phyloP scores from a whole-genome alignment of 2,329 filamentous ascomycete species.

The Didymellaceae sp. region DNA sequence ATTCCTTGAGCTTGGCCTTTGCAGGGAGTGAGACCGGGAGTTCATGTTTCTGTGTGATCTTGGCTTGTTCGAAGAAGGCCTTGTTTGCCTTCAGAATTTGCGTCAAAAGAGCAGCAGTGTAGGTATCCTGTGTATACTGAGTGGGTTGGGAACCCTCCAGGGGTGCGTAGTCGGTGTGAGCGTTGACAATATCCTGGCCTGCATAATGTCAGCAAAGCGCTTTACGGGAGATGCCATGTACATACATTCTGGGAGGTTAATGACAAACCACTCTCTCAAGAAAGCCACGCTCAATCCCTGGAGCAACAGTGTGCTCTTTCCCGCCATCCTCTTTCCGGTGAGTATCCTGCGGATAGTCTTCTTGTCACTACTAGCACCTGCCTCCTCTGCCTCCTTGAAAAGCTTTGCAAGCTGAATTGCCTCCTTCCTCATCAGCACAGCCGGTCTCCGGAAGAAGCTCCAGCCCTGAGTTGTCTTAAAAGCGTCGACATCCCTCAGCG shows the following conservation, averaged over 20 bases:
- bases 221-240: neutral
- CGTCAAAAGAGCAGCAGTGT: slow-evolving; percentile 75
- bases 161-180: slow-evolving; percentile 79
- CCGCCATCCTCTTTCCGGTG: slow-evolving; percentile 74
- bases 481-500: slow-evolving; percentile 80
- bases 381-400: slow-evolving; percentile 59
- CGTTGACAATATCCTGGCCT: slow-evolving; percentile 84
- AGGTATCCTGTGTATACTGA: slow-evolving; percentile 78
- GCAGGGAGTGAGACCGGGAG: slow-evolving; percentile 66
- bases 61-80: slow-evolving; percentile 63
- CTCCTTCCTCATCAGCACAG: slow-evolving; percentile 78
- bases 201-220: slow-evolving; percentile 23
- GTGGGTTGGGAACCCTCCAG: slow-evolving; percentile 62
- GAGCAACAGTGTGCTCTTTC: slow-evolving; percentile 86
- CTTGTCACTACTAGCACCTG: slow-evolving; percentile 59
- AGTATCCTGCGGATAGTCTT: slow-evolving; percentile 70
- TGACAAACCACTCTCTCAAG: slow-evolving; percentile 84
- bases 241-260: slow-evolving; percentile 88
- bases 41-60: slow-evolving; percentile 60
- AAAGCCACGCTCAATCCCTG: slow-evolving; percentile 85
- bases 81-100: slow-evolving; percentile 77
- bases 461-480: slow-evolving; percentile 93
- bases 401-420: slow-evolving; percentile 71
- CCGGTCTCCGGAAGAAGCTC: slow-evolving; percentile 83
- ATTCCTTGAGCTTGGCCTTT: slow-evolving; percentile 67